Evolutionary conservation across 106 monocot species (phyloP), one percentile per base, ranked within the genome.

Genomic region (Dendrobium chrysotoxum): DNA sequence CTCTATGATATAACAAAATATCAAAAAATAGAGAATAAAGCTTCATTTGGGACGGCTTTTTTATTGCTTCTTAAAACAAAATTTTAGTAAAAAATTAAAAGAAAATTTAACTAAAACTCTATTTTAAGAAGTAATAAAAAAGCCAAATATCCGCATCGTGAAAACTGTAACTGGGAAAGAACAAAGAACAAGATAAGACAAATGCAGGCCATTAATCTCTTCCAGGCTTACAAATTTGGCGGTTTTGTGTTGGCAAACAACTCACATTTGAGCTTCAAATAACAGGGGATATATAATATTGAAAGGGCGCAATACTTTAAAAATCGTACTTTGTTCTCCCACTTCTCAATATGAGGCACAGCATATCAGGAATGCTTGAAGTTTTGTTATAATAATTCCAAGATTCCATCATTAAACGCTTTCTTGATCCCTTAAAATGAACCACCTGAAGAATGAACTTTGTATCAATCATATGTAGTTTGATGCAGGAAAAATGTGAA

Each of bases 391-490:
- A 95, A 76, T 86, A 98, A 8, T 91, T 91, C 97, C 97, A 98
- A 13, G 97, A 83, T 86, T 98, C 97, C 77, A 98, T 74, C 97
- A 98, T 98, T 39, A 98, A 85, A 45, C 92, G 92, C 58, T 95
- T 98, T 76, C 94, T 98, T 55, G 97, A 98, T 15, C 94, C 97
- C 78, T 98, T 98, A 81, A 94, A 98, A 85, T 98, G 97, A 84
- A 98, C 88, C 83, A 95, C 88, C 97, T 98, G 85, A 79, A 72
- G 31, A 77, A 79, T 38, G 74, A 4, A 74, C 13, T 28, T 35
- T 70, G 30, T 4, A 31, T 4, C 70, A 13, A 70, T 70, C 13
- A 70, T 11, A 28, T 70, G 13, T 23, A 5, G 26, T 64, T 64
- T n/a, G 9, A 25, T 25, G 26, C 15, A 28, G 35, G 20, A 30